A percentile compares a stretch with the other conserved stretches of the same genome.
phyloP scores from a whole-genome alignment of 202 grass and related monocot species.

The Dendrocalamus latiflorus region DNA sequence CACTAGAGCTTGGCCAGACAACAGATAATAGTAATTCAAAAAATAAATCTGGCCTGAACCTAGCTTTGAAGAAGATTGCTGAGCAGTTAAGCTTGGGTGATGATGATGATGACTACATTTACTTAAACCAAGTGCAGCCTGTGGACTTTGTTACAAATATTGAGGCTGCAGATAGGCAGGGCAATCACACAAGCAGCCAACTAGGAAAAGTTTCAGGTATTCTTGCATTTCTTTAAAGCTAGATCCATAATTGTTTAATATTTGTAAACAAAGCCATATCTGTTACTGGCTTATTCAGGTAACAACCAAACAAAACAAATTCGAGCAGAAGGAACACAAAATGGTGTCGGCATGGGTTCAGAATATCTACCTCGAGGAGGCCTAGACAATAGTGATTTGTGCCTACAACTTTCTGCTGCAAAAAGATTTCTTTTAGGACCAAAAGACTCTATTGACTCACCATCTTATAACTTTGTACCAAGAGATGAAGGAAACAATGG shows the following conservation, averaged over 20 bases:
- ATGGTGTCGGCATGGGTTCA: conserved; percentile 39
- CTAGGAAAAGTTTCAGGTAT: conserved; percentile 33
- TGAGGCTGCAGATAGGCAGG: conserved; percentile 29
- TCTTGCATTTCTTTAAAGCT: conserved; percentile 21
- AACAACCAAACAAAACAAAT: conserved; percentile 38
- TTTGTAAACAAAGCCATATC: conserved; percentile 12
- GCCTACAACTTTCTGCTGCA: conserved; percentile 64
- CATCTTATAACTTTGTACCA: conserved; percentile 33
- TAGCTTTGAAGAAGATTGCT: conserved; percentile 68
- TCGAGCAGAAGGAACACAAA: conserved; percentile 35
- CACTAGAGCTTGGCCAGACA: conserved; percentile 3
- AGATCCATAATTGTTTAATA: background rate
- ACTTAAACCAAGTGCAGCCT: conserved; percentile 36
- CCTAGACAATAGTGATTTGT: conserved; percentile 50
- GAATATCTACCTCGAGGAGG: conserved; percentile 31
- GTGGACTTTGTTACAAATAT: conserved; percentile 19
- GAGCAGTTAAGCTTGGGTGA: conserved; percentile 84
- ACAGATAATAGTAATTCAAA: conserved; percentile 24
- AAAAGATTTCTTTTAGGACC: conserved; percentile 81
- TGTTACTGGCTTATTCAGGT: conserved; percentile 37
- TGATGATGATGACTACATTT: conserved; percentile 73
- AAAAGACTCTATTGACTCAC: conserved; percentile 52
- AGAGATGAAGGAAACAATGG: conserved; percentile 23
- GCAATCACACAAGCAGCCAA: conserved; percentile 19
- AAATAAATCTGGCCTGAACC: conserved; percentile 55